Conservation (phyloP, 1,284 basidiomycete species). For the Papiliotrema laurentii region DNA sequence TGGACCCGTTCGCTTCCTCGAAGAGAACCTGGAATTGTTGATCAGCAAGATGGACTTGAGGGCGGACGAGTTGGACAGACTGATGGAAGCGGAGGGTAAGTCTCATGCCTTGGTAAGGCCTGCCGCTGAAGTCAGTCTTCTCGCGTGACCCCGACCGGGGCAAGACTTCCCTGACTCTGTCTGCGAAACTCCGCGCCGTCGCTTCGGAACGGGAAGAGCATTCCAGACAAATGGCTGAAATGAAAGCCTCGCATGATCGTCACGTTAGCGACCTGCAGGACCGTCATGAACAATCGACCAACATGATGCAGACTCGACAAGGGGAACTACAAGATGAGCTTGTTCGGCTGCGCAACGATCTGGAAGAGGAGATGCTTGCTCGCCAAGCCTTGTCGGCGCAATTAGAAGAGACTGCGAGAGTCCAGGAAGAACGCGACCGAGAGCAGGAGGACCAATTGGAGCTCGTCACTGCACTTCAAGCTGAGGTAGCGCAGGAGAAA, state of each 20-base stretch:
- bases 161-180: slow-evolving; percentile 5
- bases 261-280: slow-evolving; percentile 62
- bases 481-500: slow-evolving; percentile 55
- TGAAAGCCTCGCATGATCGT: slow-evolving; percentile 47
- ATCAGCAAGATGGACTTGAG: slow-evolving; percentile 69
- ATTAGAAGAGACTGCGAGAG: slow-evolving; percentile 28
- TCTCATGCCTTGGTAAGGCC: slow-evolving; percentile 11
- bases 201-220: slow-evolving; percentile 19
- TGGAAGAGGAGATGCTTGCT: slow-evolving; percentile 37
- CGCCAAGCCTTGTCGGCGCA: slow-evolving; percentile 35
- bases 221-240: slow-evolving; percentile 20
- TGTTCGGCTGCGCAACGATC: slow-evolving; percentile 33
- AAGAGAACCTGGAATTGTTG: slow-evolving; percentile 60
- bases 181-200: slow-evolving; percentile 9
- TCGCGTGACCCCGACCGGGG: not conserved
- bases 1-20: slow-evolving; percentile 60
- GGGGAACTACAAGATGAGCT: slow-evolving; percentile 54
- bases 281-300: slow-evolving; percentile 58
- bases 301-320: slow-evolving; percentile 64
- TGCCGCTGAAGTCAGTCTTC: not conserved
- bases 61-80: slow-evolving; percentile 69
- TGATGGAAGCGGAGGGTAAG: slow-evolving; percentile 72
- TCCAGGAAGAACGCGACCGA: slow-evolving; percentile 30
- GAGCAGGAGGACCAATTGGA: slow-evolving; percentile 33
- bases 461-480: slow-evolving; percentile 31